A percentile compares a stretch with the other conserved stretches of the same genome.
phyloP scores from a whole-genome alignment of 176 grass and related monocot genomes.

The Eremochloa ophiuroides region DNA sequence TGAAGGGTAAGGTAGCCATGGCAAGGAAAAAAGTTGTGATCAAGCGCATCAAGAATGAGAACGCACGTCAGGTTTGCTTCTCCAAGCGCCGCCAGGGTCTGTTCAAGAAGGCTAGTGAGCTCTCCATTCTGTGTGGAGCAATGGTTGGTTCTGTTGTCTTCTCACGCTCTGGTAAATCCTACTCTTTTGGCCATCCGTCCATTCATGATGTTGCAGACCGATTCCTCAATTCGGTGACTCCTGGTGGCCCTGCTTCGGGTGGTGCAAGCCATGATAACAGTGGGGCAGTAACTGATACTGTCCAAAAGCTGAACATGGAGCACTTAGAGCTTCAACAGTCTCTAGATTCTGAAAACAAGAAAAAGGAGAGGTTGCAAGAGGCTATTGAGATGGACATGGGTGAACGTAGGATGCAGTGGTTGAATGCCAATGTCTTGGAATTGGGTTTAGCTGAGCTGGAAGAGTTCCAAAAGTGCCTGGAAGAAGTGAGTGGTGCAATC shows the following conservation, averaged over 20 bases:
- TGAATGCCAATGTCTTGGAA: background rate
- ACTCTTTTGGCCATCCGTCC: background rate
- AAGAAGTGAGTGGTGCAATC: background rate
- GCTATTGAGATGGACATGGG: background rate
- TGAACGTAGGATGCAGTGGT: background rate
- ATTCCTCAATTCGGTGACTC: background rate
- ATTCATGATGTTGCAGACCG: background rate
- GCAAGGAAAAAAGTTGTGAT: background rate
- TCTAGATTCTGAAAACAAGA: background rate
- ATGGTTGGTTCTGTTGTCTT: background rate
- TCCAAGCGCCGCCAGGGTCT: background rate
- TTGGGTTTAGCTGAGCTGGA: background rate
- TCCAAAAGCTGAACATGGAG: background rate
- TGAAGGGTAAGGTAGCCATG: background rate
- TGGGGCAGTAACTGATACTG: background rate
- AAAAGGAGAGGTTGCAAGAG: background rate
- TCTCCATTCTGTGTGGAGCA: no score
- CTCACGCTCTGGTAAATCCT: background rate
- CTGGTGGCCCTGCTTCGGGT: background rate
- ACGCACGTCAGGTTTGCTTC: background rate
- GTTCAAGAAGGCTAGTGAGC: background rate
- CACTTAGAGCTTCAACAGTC: background rate
- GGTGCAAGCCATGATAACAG: background rate
- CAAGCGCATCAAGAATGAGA: background rate
- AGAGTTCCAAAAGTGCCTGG: background rate